A percentile compares a stretch with the other conserved stretches of the same genome.
These are phyloP conservation scores for Tetrahymena borealis DNA, from an alignment of 73 alveolate species.

Conservation along the genomic window DNA sequence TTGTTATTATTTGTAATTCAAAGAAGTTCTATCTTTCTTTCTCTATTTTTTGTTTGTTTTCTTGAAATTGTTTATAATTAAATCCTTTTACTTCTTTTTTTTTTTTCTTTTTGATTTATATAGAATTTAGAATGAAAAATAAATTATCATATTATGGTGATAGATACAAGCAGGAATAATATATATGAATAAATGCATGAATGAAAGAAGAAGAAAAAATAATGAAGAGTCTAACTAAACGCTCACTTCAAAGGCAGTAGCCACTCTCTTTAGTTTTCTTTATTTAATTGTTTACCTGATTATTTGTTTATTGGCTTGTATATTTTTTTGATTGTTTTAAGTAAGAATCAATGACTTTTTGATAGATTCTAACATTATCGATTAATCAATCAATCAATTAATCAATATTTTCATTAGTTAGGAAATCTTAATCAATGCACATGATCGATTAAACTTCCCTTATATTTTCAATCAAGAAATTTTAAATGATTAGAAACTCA, in stretches of 20 bases:
- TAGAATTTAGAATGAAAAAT: background rate
- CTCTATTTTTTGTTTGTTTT: background rate
- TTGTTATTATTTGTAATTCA: background rate
- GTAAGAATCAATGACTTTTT: background rate
- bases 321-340: background rate
- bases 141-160: background rate
- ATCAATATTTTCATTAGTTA: background rate
- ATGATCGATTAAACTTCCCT: background rate
- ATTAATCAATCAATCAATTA: background rate
- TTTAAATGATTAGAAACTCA: background rate
- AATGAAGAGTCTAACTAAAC: background rate
- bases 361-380: background rate
- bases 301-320: background rate
- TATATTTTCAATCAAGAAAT: background rate
- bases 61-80: background rate
- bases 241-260: background rate
- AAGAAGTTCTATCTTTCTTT: background rate
- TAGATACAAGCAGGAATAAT: background rate
- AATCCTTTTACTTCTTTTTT: background rate
- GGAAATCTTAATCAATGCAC: too few relatives aligned
- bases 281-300: background rate
- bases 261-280: background rate
- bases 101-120: background rate
- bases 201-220: background rate
- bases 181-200: background rate